Percentiles rank a stretch among this genome's conserved stretches.
Evolutionary conservation across 2,329 filamentous ascomycete genomes (phyloP).

Genomic region (Cladorrhinum sp.): DNA sequence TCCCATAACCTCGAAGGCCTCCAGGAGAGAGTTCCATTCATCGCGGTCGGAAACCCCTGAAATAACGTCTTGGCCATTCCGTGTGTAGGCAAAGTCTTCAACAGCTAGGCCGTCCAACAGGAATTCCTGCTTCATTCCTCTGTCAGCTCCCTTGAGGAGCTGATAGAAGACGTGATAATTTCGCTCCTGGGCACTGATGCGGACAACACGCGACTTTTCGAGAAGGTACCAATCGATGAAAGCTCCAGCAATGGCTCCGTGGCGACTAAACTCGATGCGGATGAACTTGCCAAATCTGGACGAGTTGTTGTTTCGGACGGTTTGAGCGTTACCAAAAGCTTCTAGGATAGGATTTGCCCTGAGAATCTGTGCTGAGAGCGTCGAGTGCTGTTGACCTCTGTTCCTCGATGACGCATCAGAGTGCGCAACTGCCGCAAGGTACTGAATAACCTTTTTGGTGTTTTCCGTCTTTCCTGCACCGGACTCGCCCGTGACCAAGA

Average conservation of each 20-base stretch:
- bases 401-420: conserved; percentile 68
- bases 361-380: conserved; percentile 92
- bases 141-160: conserved; percentile 78
- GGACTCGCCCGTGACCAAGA: conserved; percentile 95
- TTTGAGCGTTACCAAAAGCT: conserved; percentile 97
- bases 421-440: conserved; percentile 89
- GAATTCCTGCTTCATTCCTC: conserved; percentile 69
- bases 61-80: conserved; percentile 87
- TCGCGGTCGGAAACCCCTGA: conserved; percentile 83
- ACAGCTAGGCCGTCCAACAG: conserved; percentile 71
- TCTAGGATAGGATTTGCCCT: conserved; percentile 96
- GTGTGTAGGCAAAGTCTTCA: conserved; percentile 88
- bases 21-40: conserved; percentile 86
- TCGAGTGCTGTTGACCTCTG: conserved; percentile 63
- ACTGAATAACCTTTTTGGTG: conserved; percentile 99
- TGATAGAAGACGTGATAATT: conserved; percentile 99
- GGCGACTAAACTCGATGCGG: conserved; percentile 86
- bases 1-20: conserved; percentile 92
- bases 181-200: conserved; percentile 79
- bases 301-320: conserved; percentile 96
- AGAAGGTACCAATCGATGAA: conserved; percentile 98
- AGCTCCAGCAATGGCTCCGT: conserved; percentile 87
- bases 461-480: conserved; percentile 98
- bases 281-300: conserved; percentile 99
- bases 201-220: conserved; percentile 96